Evolutionary conservation across 345 rosid species (phyloP).

Genomic region (Viola odorata): DNA sequence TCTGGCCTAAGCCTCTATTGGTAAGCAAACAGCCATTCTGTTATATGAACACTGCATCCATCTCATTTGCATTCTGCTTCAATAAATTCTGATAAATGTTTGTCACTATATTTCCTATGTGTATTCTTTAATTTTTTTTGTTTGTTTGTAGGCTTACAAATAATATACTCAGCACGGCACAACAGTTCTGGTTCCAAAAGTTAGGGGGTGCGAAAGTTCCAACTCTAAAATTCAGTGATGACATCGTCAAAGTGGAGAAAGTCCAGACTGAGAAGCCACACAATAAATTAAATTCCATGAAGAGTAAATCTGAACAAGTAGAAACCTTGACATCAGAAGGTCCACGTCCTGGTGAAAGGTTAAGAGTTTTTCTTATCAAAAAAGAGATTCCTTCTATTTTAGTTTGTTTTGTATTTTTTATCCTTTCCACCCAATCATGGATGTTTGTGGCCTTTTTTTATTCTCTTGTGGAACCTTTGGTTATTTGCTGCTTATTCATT

Average conservation of each 20-base stretch:
- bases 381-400: background rate
- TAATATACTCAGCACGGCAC: constrained; percentile 79
- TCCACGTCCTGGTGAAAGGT: constrained; percentile 75
- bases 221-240: constrained; percentile 33
- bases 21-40: constrained; percentile 41
- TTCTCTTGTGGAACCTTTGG: background rate
- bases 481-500: constrained; percentile 13
- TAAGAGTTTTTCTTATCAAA: constrained; percentile 2
- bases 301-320: constrained; percentile 24
- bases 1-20: constrained; percentile 97
- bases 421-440: too few relatives aligned
- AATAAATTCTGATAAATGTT: background rate
- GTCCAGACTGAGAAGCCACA: constrained; percentile 34
- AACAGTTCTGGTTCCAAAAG: constrained; percentile 95
- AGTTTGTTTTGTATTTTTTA: background rate
- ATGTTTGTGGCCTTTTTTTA: too few relatives aligned
- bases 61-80: background rate
- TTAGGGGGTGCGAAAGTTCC: constrained; percentile 71
- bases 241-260: constrained; percentile 40
- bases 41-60: background rate
- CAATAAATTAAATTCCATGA: constrained; percentile 29
- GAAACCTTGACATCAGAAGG: constrained; percentile 51
- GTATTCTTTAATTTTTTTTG: constrained; percentile 12
- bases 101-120: background rate
- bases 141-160: constrained; percentile 69